phyloP scores from a whole-genome alignment of 139 green algal genomes.

The Monoraphidium neglectum region DNA sequence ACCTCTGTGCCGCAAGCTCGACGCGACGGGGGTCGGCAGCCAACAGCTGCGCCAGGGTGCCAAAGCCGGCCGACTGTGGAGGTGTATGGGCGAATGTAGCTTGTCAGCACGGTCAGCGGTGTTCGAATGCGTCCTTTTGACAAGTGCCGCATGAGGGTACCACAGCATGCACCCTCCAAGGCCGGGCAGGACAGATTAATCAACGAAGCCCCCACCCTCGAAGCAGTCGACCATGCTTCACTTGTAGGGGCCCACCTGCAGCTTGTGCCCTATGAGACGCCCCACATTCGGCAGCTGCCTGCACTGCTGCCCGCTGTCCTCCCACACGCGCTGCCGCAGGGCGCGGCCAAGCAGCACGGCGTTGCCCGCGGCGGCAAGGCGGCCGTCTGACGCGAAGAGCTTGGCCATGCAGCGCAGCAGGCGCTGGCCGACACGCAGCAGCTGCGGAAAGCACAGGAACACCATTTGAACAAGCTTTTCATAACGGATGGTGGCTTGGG shows the following conservation, averaged over 20 bases:
- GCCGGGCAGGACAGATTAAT: no score
- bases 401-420: slow-evolving; percentile 63
- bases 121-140: no score
- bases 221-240: no score
- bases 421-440: slow-evolving; percentile 45
- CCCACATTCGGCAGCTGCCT: slow-evolving; percentile 63
- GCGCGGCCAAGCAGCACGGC: slow-evolving; percentile 57
- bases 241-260: slow-evolving; percentile 35
- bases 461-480: no score
- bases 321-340: slow-evolving; percentile 58
- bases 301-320: slow-evolving; percentile 31
- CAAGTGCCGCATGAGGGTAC: no score
- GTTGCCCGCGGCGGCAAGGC: slow-evolving; percentile 60
- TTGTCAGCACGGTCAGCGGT: not conserved
- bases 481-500: no score
- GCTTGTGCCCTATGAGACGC: slow-evolving; percentile 40
- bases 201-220: no score
- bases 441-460: no score
- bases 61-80: no score
- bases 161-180: no score
- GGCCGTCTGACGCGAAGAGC: slow-evolving; percentile 18
- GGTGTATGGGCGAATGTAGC: not conserved
- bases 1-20: slow-evolving; percentile 50
- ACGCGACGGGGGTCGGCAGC: slow-evolving; percentile 45
- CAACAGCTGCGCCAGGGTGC: slow-evolving; percentile 38